A percentile compares a stretch with the other conserved stretches of the same genome.
These are phyloP conservation scores for Pinus albicaulis DNA, from an alignment of 75 land plant genomes.

Conservation along the genomic window DNA sequence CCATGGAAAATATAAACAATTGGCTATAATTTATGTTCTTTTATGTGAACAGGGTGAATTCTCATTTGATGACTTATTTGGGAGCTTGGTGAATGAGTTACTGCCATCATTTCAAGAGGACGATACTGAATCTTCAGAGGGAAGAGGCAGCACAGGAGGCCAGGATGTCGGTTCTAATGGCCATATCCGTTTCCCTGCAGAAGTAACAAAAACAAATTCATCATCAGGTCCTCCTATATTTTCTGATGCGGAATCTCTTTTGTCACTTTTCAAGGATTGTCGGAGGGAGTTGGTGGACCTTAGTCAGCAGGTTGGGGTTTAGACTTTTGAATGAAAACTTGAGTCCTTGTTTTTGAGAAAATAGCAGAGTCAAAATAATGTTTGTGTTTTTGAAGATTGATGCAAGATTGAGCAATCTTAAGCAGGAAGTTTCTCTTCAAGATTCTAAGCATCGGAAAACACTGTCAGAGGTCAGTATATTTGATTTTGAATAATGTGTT, in stretches of 20 bases:
- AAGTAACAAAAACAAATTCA: conserved; percentile 18
- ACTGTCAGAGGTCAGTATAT: conserved; percentile 77
- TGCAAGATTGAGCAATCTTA: conserved; percentile 64
- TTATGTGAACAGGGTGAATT: conserved; percentile 68
- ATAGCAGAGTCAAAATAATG: not conserved
- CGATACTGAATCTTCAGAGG: conserved; percentile 47
- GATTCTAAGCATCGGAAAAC: conserved; percentile 88
- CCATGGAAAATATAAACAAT: not conserved
- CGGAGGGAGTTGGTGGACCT: conserved; percentile 83
- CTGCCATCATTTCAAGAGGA: conserved; percentile 75
- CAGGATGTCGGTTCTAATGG: conserved; percentile 51
- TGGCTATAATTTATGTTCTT: not conserved
- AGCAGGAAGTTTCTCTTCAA: conserved; percentile 79
- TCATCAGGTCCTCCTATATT: conserved; percentile 51
- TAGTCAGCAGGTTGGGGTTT: conserved; percentile 43
- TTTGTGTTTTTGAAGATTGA: conserved; percentile 58
- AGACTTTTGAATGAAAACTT: not conserved
- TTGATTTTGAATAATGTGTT: not conserved
- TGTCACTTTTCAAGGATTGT: conserved; percentile 78
- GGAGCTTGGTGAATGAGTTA: conserved; percentile 75
- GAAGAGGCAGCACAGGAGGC: conserved; percentile 11
- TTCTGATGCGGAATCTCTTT: conserved; percentile 73
- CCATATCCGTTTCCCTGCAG: conserved; percentile 18
- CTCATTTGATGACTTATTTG: conserved; percentile 94
- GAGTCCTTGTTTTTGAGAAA: conserved; percentile 3